phyloP scores from a whole-genome alignment of 2,329 filamentous ascomycete species.

The Verticillium klebahnii region DNA sequence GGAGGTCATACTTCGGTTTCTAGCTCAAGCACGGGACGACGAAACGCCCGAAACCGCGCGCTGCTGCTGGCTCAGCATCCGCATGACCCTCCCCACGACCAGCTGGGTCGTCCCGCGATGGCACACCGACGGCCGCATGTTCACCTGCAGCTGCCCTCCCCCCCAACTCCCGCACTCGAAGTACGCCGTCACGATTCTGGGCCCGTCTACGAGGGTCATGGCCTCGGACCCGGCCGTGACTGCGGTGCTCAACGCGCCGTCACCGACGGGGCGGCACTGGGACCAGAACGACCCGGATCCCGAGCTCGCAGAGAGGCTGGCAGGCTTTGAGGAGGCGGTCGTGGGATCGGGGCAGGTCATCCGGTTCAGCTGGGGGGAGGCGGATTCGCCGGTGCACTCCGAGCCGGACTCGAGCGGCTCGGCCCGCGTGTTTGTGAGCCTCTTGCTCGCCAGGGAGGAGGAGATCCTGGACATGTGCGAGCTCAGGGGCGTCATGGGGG shows the following conservation, averaged over 20 bases:
- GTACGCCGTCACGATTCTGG: constrained; percentile 9
- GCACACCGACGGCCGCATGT: constrained; percentile 10
- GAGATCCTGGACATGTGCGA: constrained; percentile 9
- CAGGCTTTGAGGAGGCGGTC: neutral
- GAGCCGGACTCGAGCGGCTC: constrained; percentile 6
- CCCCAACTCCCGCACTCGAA: constrained; percentile 5
- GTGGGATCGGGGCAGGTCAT: constrained; percentile 3
- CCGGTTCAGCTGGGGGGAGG: constrained; percentile 7
- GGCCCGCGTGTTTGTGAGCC: constrained; percentile 5
- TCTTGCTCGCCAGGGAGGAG: constrained; percentile 6
- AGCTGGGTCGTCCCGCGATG: constrained; percentile 5
- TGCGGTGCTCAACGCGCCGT: neutral
- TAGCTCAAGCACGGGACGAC: neutral
- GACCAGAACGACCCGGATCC: neutral
- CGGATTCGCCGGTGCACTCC: constrained; percentile 7
- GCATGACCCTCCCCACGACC: constrained; percentile 1
- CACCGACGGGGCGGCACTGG: neutral
- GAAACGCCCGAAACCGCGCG: neutral
- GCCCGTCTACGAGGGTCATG: constrained; percentile 6
- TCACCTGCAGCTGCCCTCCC: constrained; percentile 3
- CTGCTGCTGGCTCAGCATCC: constrained; percentile 7
- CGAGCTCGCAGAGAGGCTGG: neutral
- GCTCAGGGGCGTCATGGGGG: neutral
- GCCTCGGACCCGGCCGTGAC: neutral
- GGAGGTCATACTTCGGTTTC: neutral